phyloP scores from a whole-genome alignment of 306 rosid species.

The Cyclanthera cordifolia region DNA sequence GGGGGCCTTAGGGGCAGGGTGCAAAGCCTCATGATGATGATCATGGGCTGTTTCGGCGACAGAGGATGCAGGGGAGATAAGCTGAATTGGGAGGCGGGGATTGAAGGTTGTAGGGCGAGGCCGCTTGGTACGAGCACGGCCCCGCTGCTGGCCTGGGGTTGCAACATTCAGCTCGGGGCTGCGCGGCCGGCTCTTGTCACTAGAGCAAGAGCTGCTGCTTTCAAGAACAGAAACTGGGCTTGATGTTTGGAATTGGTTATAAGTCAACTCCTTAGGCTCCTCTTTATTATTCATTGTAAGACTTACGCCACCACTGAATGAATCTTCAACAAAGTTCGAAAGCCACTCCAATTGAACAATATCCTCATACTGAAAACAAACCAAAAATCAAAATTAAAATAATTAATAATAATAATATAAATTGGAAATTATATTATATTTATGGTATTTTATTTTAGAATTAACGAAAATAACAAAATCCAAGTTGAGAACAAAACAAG shows the following conservation, averaged over 20 bases:
- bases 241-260: slow-evolving; percentile 62
- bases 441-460: not conserved
- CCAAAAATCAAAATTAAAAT: not conserved
- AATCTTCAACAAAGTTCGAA: slow-evolving; percentile 80
- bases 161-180: slow-evolving; percentile 40
- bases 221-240: slow-evolving; percentile 95
- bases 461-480: not conserved
- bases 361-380: slow-evolving; percentile 65
- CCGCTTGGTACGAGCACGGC: slow-evolving; percentile 97
- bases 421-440: not conserved
- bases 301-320: slow-evolving; percentile 70
- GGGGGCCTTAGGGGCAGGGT: slow-evolving; percentile 24
- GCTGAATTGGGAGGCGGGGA: slow-evolving; percentile 64
- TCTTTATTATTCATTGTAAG: slow-evolving; percentile 62
- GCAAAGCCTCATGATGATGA: slow-evolving; percentile 16
- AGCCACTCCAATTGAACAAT: slow-evolving; percentile 92
- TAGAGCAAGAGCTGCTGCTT: slow-evolving; percentile 84
- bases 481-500: not conserved
- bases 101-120: slow-evolving; percentile 84
- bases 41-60: slow-evolving; percentile 40
- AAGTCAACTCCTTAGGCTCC: slow-evolving; percentile 29
- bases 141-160: slow-evolving; percentile 36
- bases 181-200: slow-evolving; percentile 37
- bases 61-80: slow-evolving; percentile 78
- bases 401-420: not conserved